A percentile compares a stretch with the other conserved stretches of the same genome.
These are phyloP conservation scores for Cymbidium sinense DNA, from an alignment of 106 monocot genomes.

Conservation along the genomic window DNA sequence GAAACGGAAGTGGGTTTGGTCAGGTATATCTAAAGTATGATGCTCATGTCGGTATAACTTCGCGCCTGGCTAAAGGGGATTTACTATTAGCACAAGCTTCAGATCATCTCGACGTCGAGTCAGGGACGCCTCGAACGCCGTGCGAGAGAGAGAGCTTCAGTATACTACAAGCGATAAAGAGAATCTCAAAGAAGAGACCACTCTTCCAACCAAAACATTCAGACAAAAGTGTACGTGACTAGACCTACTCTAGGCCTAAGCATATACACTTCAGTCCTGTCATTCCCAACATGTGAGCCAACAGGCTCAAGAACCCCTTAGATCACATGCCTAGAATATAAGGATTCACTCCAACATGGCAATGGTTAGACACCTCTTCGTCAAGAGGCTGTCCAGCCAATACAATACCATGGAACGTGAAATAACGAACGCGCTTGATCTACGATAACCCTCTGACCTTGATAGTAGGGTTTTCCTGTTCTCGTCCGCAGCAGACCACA, in stretches of 20 bases:
- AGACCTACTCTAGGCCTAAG: slow-evolving; percentile 1
- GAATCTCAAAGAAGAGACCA: neutral
- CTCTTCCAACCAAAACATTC: neutral
- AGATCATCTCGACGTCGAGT: too few species aligned
- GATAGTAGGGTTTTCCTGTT: too few species aligned
- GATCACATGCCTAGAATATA: neutral
- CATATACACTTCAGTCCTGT: neutral
- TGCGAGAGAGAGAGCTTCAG: too few species aligned
- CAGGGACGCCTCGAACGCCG: too few species aligned
- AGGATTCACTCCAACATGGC: slow-evolving; percentile 2
- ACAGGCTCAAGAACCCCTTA: slow-evolving; percentile 5
- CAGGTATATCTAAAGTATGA: slow-evolving; percentile 5
- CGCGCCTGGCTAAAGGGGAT: neutral
- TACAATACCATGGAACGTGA: too few species aligned
- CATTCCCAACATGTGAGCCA: slow-evolving; percentile 4
- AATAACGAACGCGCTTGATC: too few species aligned
- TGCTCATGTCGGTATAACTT: neutral
- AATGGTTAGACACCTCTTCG: too few species aligned
- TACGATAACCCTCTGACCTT: too few species aligned
- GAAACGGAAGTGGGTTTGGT: slow-evolving; percentile 13
- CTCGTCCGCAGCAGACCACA: too few species aligned
- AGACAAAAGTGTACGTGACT: slow-evolving; percentile 2
- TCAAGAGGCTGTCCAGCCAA: too few species aligned
- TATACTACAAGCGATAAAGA: too few species aligned
- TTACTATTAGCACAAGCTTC: neutral